Base-by-base conservation (phyloP, 73 alveolate genomes). In the Symbiodinium natans region DNA sequence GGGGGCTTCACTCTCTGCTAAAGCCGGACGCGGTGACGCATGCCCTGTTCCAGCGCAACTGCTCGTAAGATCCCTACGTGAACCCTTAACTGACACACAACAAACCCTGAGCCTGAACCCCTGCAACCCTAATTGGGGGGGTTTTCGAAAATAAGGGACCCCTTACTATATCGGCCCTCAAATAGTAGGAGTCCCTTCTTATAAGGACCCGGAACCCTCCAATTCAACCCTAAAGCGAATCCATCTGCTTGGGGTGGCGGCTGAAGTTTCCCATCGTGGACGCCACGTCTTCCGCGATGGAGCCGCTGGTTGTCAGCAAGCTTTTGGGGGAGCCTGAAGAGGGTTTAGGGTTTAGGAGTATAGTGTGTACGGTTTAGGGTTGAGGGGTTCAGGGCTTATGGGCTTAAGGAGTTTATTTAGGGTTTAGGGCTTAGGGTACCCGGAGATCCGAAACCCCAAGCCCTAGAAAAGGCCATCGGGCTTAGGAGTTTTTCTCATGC, bases 281-380 rank as follows among this genome's bases (percentile, higher is more conserved):
- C 36, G 77, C 34, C 36, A 59, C 34, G 8, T 59, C 77, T 59
- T 59, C 77, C 2, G 77, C 77, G 77, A 59, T 17, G 77, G 77
- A 59, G 77, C 77, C 77, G 38, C 34, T 17, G 77, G 77, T 59
- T 25, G 27, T 25, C 77, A 59, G 2, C 77, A 59, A 59, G 38
- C 34, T 59, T 27, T 59, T 59, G 10, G 77, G 77, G 9, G 77
- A 59, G n/a, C 77, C 77, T 59, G 34, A 13, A 2, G 77, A 59
- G 77, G 77, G 77, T 27, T 59, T 59, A 59, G 77, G 77, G 77
- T 59, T 59, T 59, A 59, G 77, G 77, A 46, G 59, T 27, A 19
- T 19, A 13, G 77, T n/a, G 77, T 56, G 5, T 56, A 56, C 31
- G 74, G 74, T 56, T 56, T 56, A 56, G 31, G 74, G 74, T 56